phyloP scores from a whole-genome alignment of 805 yeast species.

The Spathaspora hagerdaliae region DNA sequence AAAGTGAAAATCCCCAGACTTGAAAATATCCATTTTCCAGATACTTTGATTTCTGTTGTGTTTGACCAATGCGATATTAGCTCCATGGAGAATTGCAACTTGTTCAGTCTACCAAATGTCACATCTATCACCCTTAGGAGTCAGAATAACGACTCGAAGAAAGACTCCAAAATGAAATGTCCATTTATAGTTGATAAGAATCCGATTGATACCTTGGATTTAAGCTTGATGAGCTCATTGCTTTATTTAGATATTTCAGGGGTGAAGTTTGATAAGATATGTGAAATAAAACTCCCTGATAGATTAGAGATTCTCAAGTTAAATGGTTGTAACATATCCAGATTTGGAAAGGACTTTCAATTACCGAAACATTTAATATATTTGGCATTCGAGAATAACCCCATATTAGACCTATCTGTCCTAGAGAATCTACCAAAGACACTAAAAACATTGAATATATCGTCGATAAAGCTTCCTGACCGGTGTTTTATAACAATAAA shows the following conservation, averaged over 20 bases:
- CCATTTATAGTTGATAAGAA: too few relatives aligned
- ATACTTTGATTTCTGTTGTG: not conserved
- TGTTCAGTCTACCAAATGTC: not conserved
- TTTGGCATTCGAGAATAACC: not conserved
- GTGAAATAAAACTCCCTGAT: not conserved
- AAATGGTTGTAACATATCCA: not conserved
- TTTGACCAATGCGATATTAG: not conserved
- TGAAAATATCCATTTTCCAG: not conserved
- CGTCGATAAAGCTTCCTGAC: not conserved
- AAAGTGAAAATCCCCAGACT: not conserved
- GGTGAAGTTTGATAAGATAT: not conserved
- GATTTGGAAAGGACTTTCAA: not conserved
- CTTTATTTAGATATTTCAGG: not conserved
- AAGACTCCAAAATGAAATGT: not conserved
- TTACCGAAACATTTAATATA: too few relatives aligned
- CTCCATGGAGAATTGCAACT: not conserved
- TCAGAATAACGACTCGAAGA: not conserved
- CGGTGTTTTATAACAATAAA: not conserved
- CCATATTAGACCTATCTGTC: not conserved
- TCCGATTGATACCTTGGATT: too few relatives aligned
- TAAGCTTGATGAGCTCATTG: not conserved
- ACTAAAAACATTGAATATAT: not conserved
- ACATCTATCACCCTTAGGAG: not conserved
- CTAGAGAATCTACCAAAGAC: not conserved
- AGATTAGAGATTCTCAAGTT: not conserved